Evolutionary conservation across 2,329 filamentous ascomycete species (phyloP).

Genomic region (Ophiostoma fasciatum): DNA sequence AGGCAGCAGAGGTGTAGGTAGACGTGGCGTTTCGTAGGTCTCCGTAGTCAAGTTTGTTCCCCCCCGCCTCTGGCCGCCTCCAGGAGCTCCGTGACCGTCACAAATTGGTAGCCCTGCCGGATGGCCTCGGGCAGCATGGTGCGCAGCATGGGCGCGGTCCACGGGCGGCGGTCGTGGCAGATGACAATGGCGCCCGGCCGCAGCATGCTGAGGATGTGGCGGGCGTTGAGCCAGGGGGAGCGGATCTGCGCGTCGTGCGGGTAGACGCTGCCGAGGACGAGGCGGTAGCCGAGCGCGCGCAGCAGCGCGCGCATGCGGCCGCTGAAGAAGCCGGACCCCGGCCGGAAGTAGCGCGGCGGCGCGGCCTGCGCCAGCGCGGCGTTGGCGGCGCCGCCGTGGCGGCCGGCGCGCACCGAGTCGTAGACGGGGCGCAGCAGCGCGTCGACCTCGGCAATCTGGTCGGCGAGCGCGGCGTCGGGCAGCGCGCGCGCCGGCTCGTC

Average conservation of each 20-base stretch:
- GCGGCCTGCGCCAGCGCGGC: constrained; percentile 17
- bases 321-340: constrained; percentile 74
- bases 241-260: constrained; percentile 82
- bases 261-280: constrained; percentile 75
- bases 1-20: background rate
- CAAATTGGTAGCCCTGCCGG: constrained; percentile 53
- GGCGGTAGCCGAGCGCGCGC: constrained; percentile 45
- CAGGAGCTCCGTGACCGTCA: constrained; percentile 56
- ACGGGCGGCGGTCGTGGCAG: constrained; percentile 71
- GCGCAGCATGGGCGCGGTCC: constrained; percentile 67
- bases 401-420: constrained; percentile 21
- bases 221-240: constrained; percentile 54
- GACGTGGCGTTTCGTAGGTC: background rate
- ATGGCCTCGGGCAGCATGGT: constrained; percentile 58
- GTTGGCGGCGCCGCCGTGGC: constrained; percentile 20
- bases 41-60: background rate
- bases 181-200: constrained; percentile 66
- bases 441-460: constrained; percentile 53
- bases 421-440: constrained; percentile 43
- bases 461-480: constrained; percentile 38
- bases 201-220: constrained; percentile 68
- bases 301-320: constrained; percentile 49
- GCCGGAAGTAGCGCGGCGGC: constrained; percentile 56
- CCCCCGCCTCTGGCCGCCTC: constrained; percentile 14
- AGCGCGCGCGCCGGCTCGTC: constrained; percentile 62